Evolutionary conservation across 2,329 filamentous ascomycete species (phyloP).

Genomic region (Metarhizium guizhouense): DNA sequence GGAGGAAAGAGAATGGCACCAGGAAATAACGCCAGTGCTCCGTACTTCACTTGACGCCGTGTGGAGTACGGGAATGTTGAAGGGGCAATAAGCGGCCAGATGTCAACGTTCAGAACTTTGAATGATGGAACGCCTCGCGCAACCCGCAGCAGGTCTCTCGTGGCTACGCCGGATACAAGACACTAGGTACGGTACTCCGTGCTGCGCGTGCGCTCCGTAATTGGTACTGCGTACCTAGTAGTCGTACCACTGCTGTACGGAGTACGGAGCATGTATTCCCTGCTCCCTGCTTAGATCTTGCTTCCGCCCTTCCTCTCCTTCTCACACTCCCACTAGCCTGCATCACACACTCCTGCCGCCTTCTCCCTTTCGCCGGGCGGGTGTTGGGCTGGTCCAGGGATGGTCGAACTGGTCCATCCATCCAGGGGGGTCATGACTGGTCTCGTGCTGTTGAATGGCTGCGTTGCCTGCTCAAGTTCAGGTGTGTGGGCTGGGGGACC

Average conservation of each 20-base stretch:
- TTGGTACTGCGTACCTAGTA: neutral
- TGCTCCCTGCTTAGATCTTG: neutral
- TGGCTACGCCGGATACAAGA: too few species aligned
- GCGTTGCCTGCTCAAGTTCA: neutral
- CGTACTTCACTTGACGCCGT: neutral
- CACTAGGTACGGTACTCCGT: too few species aligned
- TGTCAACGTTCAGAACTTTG: too few species aligned
- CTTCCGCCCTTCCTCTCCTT: neutral
- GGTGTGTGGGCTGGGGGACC: neutral
- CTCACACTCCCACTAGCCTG: neutral
- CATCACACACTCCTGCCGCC: neutral
- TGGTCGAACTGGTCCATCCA: neutral
- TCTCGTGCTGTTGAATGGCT: slow-evolving; percentile 1
- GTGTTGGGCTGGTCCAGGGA: neutral
- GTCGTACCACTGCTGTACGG: neutral
- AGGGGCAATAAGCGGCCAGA: neutral
- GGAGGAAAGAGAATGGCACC: neutral
- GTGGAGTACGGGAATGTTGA: neutral
- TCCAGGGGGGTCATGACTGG: neutral
- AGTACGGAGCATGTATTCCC: neutral
- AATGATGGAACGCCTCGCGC: neutral
- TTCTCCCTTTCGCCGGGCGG: neutral
- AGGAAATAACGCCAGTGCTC: neutral
- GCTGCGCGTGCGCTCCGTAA: too few species aligned
- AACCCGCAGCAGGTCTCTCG: neutral